Evolutionary conservation across 2,329 filamentous ascomycete genomes (phyloP), one percentile per base, ranked within the genome.

Genomic region (Ciborinia camelliae): DNA sequence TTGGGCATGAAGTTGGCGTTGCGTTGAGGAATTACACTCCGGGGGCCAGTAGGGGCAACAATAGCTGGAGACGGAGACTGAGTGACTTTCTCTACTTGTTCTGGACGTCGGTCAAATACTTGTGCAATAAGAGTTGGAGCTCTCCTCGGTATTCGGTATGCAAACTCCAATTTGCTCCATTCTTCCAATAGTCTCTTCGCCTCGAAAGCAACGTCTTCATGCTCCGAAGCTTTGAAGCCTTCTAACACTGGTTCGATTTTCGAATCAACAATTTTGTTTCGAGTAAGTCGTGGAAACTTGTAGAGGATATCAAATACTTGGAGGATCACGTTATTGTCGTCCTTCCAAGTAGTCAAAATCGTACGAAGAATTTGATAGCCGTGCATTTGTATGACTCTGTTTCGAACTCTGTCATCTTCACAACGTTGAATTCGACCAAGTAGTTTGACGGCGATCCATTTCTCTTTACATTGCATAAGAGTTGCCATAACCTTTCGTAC

Each of bases 361-460:
- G 90, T 91, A 76, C 95, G 96, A 68, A 99, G 81, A 69, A 97
- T 97, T 74, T 94, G 90, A 76, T 99, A 99, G 61, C 94, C 95
- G 80, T 98, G 95, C 89, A 98, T 96, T 73, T 91, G 91, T 74
- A 97, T 90, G 47, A 98, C 92, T 61, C 90, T 87, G 76, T 95
- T 91, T 67, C 91, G 87, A 64, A 97, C 91, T 68, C 87, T 87
- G 73, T 97, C 92, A 71, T 97, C 92, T 57, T 94, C 86, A 74
- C 90, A 93, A 48, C 86, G 84, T 77, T 97, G 91, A 68, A 99
- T 92, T 61, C 95, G 93, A 70, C 88, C 85, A 66, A 99, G 85
- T 64, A 99, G 81, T 79, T 98, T 98, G 78, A 97, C 92, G 3
- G 91, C 92, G 77, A 99, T 97, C 95, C 95, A 99, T 78, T 97